Conservation (phyloP, 2,329 filamentous ascomycete genomes). For the Ophiocordyceps robertsii region DNA sequence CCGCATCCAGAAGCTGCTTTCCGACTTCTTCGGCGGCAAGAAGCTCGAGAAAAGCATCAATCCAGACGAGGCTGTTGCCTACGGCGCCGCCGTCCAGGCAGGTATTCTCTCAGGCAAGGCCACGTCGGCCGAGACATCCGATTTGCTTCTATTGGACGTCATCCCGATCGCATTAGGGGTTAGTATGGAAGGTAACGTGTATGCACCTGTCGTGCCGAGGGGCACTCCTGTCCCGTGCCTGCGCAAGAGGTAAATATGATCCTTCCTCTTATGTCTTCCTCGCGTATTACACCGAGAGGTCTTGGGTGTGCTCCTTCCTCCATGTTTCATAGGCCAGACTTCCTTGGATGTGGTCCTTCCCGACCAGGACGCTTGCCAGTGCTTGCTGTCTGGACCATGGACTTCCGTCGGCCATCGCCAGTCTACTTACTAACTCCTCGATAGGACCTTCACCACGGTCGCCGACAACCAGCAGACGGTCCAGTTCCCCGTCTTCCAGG, state of each 20-base stretch:
- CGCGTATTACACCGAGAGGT: too few species aligned
- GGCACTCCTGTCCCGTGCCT: too few species aligned
- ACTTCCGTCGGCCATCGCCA: slow-evolving; percentile 2
- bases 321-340: too few species aligned
- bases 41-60: slow-evolving; percentile 99
- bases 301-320: too few species aligned
- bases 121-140: slow-evolving; percentile 83
- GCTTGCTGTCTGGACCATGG: too few species aligned
- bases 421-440: not conserved
- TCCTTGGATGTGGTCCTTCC: too few species aligned
- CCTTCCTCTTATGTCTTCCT: too few species aligned
- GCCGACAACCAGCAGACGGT: slow-evolving; percentile 52
- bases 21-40: slow-evolving; percentile 99
- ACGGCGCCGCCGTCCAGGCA: slow-evolving; percentile 96
- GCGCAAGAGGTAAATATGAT: too few species aligned
- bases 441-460: slow-evolving; percentile 72
- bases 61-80: slow-evolving; percentile 97
- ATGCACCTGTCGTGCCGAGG: slow-evolving; percentile 85
- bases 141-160: too few species aligned
- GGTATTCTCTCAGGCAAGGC: slow-evolving; percentile 98
- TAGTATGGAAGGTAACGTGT: slow-evolving; percentile 99
- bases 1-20: slow-evolving; percentile 96
- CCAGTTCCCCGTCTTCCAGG: slow-evolving; percentile 88
- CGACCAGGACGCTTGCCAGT: too few species aligned
- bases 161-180: too few species aligned